Percentiles rank a stretch among this genome's conserved stretches.
phyloP scores from a whole-genome alignment of 1,284 basidiomycete species.

The Cerioporus squamosus region DNA sequence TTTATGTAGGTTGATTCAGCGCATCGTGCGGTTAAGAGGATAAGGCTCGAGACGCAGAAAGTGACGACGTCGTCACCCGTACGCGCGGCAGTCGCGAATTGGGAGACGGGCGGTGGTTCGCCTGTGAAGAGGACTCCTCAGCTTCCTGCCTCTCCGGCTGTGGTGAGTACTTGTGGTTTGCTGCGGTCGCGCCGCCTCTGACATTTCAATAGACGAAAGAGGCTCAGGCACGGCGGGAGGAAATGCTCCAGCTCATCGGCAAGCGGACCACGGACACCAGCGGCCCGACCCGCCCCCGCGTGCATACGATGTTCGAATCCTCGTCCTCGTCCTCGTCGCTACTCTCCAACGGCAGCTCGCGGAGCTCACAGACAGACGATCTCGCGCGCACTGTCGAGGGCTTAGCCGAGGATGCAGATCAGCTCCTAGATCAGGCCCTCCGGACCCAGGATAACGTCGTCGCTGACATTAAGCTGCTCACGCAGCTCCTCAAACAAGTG shows the following conservation, averaged over 20 bases:
- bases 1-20: conserved; percentile 63
- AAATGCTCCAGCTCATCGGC: conserved; percentile 74
- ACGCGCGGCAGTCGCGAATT: conserved; percentile 14
- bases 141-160: conserved; percentile 37
- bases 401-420: conserved; percentile 62
- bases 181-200: not conserved
- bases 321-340: conserved; percentile 24
- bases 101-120: conserved; percentile 37
- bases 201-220: conserved; percentile 58
- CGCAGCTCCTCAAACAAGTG: conserved; percentile 61
- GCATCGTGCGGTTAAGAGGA: conserved; percentile 68
- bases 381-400: conserved; percentile 48
- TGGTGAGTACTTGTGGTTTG: conserved; percentile 41
- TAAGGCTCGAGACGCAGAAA: conserved; percentile 57
- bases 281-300: conserved; percentile 45
- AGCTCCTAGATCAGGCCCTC: conserved; percentile 51
- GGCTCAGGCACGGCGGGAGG: conserved; percentile 74
- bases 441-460: conserved; percentile 58
- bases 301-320: conserved; percentile 36
- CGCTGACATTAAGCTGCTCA: conserved; percentile 50
- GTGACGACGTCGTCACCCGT: conserved; percentile 24
- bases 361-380: conserved; percentile 24
- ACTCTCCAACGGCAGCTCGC: conserved; percentile 25
- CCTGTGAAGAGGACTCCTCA: conserved; percentile 58
- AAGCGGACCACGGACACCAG: conserved; percentile 60